phyloP scores from a whole-genome alignment of 495 filamentous ascomycete genomes.

The Thermochaetoides thermophila region DNA sequence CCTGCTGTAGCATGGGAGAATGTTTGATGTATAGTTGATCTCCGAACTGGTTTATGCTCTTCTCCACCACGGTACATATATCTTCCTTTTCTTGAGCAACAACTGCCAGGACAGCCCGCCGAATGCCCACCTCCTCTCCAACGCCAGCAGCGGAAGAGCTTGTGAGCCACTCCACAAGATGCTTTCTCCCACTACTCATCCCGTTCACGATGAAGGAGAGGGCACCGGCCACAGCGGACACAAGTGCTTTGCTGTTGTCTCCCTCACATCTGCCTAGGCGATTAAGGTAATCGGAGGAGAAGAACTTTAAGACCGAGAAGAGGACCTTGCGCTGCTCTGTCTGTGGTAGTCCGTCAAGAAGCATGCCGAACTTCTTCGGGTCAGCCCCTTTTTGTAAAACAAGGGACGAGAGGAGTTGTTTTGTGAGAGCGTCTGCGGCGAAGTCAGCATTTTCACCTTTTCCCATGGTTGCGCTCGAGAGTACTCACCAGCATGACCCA shows the following conservation, averaged over 20 bases:
- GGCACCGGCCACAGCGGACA: slow-evolving; percentile 36
- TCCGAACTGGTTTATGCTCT: slow-evolving; percentile 56
- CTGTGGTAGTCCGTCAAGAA: slow-evolving; percentile 34
- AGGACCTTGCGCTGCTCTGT: slow-evolving; percentile 46
- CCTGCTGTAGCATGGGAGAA: slow-evolving; percentile 66
- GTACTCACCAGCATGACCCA: slow-evolving; percentile 42
- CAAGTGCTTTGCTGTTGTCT: slow-evolving; percentile 17
- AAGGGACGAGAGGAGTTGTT: slow-evolving; percentile 31
- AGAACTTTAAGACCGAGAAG: slow-evolving; percentile 40
- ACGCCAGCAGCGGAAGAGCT: slow-evolving; percentile 48
- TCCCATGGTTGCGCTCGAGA: neutral
- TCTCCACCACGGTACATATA: slow-evolving; percentile 46
- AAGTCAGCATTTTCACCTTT: neutral
- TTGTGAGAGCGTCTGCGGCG: slow-evolving; percentile 35
- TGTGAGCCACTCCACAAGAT: slow-evolving; percentile 56
- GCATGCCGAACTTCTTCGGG: slow-evolving; percentile 18
- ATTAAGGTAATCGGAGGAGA: slow-evolving; percentile 41
- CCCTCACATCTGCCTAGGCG: slow-evolving; percentile 15
- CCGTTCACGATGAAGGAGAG: slow-evolving; percentile 27
- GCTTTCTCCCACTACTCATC: slow-evolving; percentile 28
- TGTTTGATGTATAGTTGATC: slow-evolving; percentile 81
- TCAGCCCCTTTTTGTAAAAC: slow-evolving; percentile 25
- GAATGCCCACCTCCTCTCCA: slow-evolving; percentile 44
- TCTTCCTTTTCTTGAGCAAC: slow-evolving; percentile 38
- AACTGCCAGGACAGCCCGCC: slow-evolving; percentile 50